phyloP scores from a whole-genome alignment of 495 filamentous ascomycete species.

The Penicillium roqueforti region DNA sequence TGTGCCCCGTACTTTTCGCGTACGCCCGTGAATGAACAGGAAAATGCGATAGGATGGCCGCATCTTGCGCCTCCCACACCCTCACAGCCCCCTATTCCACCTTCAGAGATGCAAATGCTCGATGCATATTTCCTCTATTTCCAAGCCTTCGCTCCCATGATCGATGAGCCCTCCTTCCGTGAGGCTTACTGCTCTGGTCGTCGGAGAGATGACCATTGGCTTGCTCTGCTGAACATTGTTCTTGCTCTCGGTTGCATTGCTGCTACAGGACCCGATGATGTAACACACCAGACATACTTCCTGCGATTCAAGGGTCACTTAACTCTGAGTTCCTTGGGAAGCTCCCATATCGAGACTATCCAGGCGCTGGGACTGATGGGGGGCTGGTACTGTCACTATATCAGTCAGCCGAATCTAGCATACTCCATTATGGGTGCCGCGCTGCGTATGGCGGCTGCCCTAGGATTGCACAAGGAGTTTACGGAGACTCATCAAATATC shows the following conservation, averaged over 20 bases:
- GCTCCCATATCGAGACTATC: slow-evolving; percentile 63
- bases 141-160: slow-evolving; percentile 70
- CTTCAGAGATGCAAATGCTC: slow-evolving; percentile 54
- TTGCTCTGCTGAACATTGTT: slow-evolving; percentile 74
- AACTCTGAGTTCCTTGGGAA: slow-evolving; percentile 42
- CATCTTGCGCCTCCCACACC: slow-evolving; percentile 30
- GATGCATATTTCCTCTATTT: slow-evolving; percentile 75
- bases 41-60: slow-evolving; percentile 13
- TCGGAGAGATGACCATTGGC: slow-evolving; percentile 67
- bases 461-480: slow-evolving; percentile 74
- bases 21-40: slow-evolving; percentile 27
- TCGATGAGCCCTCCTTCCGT: slow-evolving; percentile 72
- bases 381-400: slow-evolving; percentile 73
- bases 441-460: slow-evolving; percentile 62
- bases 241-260: slow-evolving; percentile 75
- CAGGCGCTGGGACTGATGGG: slow-evolving; percentile 65
- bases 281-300: slow-evolving; percentile 69
- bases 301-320: slow-evolving; percentile 64
- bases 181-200: slow-evolving; percentile 65
- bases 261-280: slow-evolving; percentile 64
- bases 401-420: slow-evolving; percentile 71
- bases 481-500: slow-evolving; percentile 37
- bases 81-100: slow-evolving; percentile 25
- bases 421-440: slow-evolving; percentile 50
- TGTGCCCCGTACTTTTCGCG: slow-evolving; percentile 54